Conservation (phyloP, 2,329 filamentous ascomycete species). For the Xylariales sp. region DNA sequence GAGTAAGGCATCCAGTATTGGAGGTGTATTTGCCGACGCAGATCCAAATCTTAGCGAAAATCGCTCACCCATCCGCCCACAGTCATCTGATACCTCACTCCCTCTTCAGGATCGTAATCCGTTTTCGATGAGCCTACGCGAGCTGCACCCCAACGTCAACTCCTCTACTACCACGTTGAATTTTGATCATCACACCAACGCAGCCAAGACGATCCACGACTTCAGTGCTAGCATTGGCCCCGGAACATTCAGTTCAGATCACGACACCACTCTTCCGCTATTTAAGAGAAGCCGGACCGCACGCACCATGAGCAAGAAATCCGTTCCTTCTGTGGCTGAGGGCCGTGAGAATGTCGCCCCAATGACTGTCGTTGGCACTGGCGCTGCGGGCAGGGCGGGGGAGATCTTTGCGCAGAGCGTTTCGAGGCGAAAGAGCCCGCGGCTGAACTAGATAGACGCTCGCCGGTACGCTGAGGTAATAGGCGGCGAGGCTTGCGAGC, state of each 20-base stretch:
- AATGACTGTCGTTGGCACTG: slow-evolving; percentile 13
- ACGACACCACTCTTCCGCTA: slow-evolving; percentile 38
- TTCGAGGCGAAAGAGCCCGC: slow-evolving; percentile 51
- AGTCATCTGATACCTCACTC: slow-evolving; percentile 14
- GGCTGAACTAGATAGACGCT: slow-evolving; percentile 28
- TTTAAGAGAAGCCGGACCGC: slow-evolving; percentile 40
- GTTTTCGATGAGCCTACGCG: slow-evolving; percentile 44
- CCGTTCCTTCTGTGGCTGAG: slow-evolving; percentile 27
- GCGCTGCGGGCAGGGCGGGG: slow-evolving; percentile 21
- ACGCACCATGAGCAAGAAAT: slow-evolving; percentile 29
- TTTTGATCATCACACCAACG: slow-evolving; percentile 40
- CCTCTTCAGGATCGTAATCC: slow-evolving; percentile 18
- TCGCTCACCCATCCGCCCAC: slow-evolving; percentile 18
- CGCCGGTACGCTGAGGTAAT: neutral
- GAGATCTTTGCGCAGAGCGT: slow-evolving; percentile 40
- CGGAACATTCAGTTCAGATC: slow-evolving; percentile 15
- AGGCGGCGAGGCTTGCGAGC: neutral
- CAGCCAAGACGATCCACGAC: slow-evolving; percentile 26
- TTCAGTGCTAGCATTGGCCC: slow-evolving; percentile 14
- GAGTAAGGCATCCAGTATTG: slow-evolving; percentile 25
- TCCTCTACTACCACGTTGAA: slow-evolving; percentile 31
- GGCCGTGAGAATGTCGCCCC: slow-evolving; percentile 50
- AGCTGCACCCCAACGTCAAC: slow-evolving; percentile 50
- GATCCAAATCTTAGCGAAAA: slow-evolving; percentile 19
- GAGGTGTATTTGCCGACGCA: slow-evolving; percentile 36